phyloP scores from a whole-genome alignment of 352 stramenopile species.

The Pythium scleroteichum region DNA sequence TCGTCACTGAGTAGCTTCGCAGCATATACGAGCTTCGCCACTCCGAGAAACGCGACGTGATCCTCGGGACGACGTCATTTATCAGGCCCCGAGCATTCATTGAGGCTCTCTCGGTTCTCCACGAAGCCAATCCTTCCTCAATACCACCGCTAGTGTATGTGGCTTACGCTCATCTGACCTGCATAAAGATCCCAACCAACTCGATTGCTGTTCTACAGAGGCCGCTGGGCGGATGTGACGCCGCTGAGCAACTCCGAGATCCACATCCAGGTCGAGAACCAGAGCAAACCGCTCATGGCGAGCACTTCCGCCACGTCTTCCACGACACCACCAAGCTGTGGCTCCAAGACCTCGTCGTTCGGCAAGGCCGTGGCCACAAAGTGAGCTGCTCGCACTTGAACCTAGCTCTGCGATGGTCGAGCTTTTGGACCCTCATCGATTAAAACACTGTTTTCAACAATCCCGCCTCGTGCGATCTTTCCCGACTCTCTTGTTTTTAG shows the following conservation, averaged over 20 bases:
- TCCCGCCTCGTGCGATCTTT: too few relatives aligned
- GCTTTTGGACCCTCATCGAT: background rate
- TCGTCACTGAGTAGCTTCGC: slow-evolving; percentile 45
- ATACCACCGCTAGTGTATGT: slow-evolving; percentile 23
- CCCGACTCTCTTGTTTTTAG: slow-evolving; percentile 15
- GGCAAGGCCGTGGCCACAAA: slow-evolving; percentile 14
- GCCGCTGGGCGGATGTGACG: slow-evolving; percentile 49
- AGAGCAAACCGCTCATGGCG: slow-evolving; percentile 30
- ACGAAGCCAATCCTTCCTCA: slow-evolving; percentile 44
- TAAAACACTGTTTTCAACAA: slow-evolving; percentile 23
- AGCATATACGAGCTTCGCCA: slow-evolving; percentile 78
- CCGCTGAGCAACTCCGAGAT: slow-evolving; percentile 67
- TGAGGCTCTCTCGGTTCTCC: slow-evolving; percentile 58
- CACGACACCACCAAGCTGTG: background rate
- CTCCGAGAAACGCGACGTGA: slow-evolving; percentile 68
- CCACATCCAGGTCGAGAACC: slow-evolving; percentile 63
- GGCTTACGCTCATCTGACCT: too few relatives aligned
- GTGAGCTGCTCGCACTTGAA: slow-evolving; percentile 14
- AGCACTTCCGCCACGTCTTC: background rate
- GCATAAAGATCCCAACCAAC: too few relatives aligned
- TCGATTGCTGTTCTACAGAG: too few relatives aligned
- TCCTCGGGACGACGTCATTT: slow-evolving; percentile 73
- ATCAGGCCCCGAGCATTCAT: slow-evolving; percentile 61
- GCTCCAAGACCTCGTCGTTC: slow-evolving; percentile 27
- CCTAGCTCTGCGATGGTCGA: slow-evolving; percentile 11